Base-by-base conservation (phyloP, 1,284 basidiomycete genomes). In the Cutaneotrichosporon sp. region DNA sequence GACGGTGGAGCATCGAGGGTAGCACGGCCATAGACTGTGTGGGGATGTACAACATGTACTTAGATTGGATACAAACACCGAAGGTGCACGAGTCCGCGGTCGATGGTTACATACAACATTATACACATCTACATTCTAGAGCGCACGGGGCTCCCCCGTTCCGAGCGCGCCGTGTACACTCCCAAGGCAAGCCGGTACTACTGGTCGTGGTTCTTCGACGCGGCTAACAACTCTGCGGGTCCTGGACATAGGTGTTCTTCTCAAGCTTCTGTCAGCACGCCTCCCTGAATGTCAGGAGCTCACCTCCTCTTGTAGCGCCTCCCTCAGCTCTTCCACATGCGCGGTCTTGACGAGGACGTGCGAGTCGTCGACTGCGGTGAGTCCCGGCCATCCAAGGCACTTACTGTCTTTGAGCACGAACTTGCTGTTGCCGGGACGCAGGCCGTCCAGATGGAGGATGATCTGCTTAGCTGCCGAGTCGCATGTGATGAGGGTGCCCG, bases 391-490 rank as follows among this genome's bases (percentile, higher is more conserved):
- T n/a, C 41, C 19, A 31, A 20, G 22, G 14, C n/a, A 20, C 19
- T 14, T 35, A 35, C 34, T 19, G 29, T 31, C 29, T 9, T 31
- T 31, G 29, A 31, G 29, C 26, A 72, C 64, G 51, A 73, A 73
- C 52, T 70, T 71, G 48, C 48, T 35, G 8, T 55, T 51, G 1
- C 71, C 71, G 10, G 65, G 61, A 6, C 67, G 59, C 29, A 42
- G 35, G 5, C 48, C 50, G 54, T 73, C 68, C 49, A 73, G 49
- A 51, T 68, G 67, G 8, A 72, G 52, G 7, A 73, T 58, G 46
- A 73, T 73, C 55, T 72, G 70, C 55, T 71, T 73, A 5, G 71
- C 71, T 9, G 71, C 70, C 29, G 66, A 68, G 55, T 73, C 71
- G 55, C 59, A 61, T 8, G 59, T 56, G 24, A 61, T 56, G 25